These are phyloP conservation scores for Poa annua DNA, from an alignment of 176 grass and related monocot genomes.

Conservation along the genomic window DNA sequence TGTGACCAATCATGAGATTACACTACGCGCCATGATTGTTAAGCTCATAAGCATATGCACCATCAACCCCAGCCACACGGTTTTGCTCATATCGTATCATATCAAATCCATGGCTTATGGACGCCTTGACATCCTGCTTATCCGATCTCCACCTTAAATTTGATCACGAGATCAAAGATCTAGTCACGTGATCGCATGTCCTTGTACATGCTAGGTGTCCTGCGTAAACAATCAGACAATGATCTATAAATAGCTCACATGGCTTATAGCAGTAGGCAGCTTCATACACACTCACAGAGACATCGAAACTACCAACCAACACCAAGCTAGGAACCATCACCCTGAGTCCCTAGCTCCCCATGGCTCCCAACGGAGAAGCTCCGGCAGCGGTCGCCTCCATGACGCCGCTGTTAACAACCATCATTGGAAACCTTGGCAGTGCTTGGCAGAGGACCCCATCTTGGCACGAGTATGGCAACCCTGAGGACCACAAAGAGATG, in stretches of 20 bases:
- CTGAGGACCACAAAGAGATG: not conserved
- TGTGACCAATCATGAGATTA: slow-evolving; percentile 29
- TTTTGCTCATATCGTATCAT: slow-evolving; percentile 42
- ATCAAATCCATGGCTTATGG: slow-evolving; percentile 36
- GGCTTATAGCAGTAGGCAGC: not conserved
- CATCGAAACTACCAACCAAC: not conserved
- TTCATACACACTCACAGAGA: not conserved
- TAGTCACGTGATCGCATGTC: not conserved
- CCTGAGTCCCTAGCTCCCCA: not conserved
- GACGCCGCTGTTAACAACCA: slow-evolving; percentile 37
- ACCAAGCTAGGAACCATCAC: not conserved
- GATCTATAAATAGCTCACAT: slow-evolving; percentile 51
- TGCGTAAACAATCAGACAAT: not conserved
- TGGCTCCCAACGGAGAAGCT: slow-evolving; percentile 40
- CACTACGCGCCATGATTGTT: slow-evolving; percentile 7
- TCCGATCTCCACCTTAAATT: slow-evolving; percentile 38
- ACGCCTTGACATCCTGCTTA: not conserved
- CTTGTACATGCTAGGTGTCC: slow-evolving; percentile 3
- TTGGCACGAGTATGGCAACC: slow-evolving; percentile 42
- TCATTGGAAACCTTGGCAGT: slow-evolving; percentile 43
- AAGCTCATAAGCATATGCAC: slow-evolving; percentile 41
- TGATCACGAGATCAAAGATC: slow-evolving; percentile 35
- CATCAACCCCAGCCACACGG: not conserved
- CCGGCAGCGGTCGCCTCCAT: not conserved
- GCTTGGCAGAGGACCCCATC: slow-evolving; percentile 51